These are phyloP conservation scores for Quercus tomentella DNA, from an alignment of 331 rosid species.

Conservation along the genomic window DNA sequence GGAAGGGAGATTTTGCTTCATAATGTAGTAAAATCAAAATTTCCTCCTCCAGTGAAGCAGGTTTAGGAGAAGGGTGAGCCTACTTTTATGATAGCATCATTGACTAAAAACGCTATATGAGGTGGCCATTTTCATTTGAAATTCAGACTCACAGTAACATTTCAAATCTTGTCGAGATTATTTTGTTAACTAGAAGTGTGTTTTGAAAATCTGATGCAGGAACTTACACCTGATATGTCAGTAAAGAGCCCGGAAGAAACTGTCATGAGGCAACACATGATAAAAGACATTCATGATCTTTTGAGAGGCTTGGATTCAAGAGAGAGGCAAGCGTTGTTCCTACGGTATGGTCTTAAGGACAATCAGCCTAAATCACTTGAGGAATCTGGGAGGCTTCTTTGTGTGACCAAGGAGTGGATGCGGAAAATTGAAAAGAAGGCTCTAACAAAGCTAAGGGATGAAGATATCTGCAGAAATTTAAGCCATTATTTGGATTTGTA, in stretches of 20 bases:
- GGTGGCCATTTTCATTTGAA: no score
- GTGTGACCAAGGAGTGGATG: conserved; percentile 86
- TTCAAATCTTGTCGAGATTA: not conserved
- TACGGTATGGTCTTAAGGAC: conserved; percentile 72
- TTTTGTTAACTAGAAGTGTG: conserved; percentile 12
- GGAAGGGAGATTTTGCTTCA: no score
- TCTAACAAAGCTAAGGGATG: conserved; percentile 45
- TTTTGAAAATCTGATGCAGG: conserved; percentile 41
- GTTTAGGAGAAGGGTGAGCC: no score
- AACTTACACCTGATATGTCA: conserved; percentile 42
- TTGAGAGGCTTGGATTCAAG: conserved; percentile 58
- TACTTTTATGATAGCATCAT: no score
- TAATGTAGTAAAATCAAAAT: no score
- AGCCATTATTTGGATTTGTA: conserved; percentile 49
- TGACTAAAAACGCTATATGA: no score
- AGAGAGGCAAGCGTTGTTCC: conserved; percentile 64
- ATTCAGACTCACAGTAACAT: no score
- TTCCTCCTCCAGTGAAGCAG: no score
- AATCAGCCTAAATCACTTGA: conserved; percentile 65
- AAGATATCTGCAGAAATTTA: conserved; percentile 38
- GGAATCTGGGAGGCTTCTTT: conserved; percentile 62
- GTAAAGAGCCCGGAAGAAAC: conserved; percentile 64
- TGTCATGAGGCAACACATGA: conserved; percentile 63
- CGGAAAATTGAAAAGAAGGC: conserved; percentile 75
- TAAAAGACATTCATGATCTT: conserved; percentile 45